Conservation (phyloP, 1,139 yeast species). For the Geotrichum fermentans region DNA sequence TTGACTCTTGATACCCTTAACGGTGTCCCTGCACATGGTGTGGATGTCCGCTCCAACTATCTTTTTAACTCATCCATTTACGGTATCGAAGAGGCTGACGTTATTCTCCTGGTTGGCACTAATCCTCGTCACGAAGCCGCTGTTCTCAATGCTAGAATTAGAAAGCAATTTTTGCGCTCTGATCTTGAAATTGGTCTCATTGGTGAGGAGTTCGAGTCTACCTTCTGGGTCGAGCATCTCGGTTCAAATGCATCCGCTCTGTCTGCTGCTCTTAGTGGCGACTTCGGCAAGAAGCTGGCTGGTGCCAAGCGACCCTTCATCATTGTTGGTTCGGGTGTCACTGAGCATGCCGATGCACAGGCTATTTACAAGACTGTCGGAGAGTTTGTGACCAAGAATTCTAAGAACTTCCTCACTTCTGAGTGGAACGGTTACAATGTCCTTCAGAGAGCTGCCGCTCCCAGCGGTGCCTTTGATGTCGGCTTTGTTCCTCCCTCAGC, state of each 20-base stretch:
- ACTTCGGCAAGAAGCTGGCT: slow-evolving; percentile 63
- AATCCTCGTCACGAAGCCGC: slow-evolving; percentile 92
- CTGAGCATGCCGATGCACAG: slow-evolving; percentile 61
- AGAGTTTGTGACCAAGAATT: slow-evolving; percentile 55
- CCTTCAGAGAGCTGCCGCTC: slow-evolving; percentile 81
- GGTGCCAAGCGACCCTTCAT: slow-evolving; percentile 71
- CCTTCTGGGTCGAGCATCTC: slow-evolving; percentile 60
- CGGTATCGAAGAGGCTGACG: slow-evolving; percentile 81
- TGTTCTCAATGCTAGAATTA: slow-evolving; percentile 76
- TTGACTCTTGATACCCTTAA: slow-evolving; percentile 65
- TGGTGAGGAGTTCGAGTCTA: slow-evolving; percentile 74
- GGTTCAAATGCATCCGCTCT: slow-evolving; percentile 62
- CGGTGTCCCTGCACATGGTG: slow-evolving; percentile 60
- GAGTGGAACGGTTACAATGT: slow-evolving; percentile 83
- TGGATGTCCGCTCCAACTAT: slow-evolving; percentile 75
- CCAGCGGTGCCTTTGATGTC: slow-evolving; percentile 80
- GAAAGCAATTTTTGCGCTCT: slow-evolving; percentile 75
- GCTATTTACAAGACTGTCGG: slow-evolving; percentile 61
- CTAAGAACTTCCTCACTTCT: slow-evolving; percentile 56
- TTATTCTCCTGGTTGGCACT: slow-evolving; percentile 71
- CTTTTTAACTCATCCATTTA: slow-evolving; percentile 74
- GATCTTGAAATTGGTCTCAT: slow-evolving; percentile 60
- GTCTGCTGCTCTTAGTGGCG: slow-evolving; percentile 59
- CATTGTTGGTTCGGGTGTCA: slow-evolving; percentile 76
- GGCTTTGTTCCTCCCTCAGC: slow-evolving; percentile 62